Evolutionary conservation across 2,329 filamentous ascomycete genomes (phyloP).

Genomic region (Talaromyces sp.): DNA sequence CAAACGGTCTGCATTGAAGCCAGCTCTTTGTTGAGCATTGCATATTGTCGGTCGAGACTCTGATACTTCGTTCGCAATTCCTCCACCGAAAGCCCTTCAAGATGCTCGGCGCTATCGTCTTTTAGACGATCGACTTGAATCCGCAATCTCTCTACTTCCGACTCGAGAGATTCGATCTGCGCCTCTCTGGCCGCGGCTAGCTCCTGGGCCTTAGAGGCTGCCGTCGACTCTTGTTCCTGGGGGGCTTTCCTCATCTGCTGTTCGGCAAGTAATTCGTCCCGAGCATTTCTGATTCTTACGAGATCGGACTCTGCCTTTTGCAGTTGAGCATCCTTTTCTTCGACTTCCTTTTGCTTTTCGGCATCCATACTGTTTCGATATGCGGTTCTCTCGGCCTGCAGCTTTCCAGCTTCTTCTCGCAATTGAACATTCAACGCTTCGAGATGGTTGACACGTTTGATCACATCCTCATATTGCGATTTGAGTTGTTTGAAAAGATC

Average conservation of each 20-base stretch:
- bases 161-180: slow-evolving; percentile 76
- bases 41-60: slow-evolving; percentile 74
- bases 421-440: slow-evolving; percentile 84
- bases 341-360: slow-evolving; percentile 68
- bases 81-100: slow-evolving; percentile 62
- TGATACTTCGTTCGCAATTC: slow-evolving; percentile 71
- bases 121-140: slow-evolving; percentile 52
- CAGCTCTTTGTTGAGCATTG: slow-evolving; percentile 80
- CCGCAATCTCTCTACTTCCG: slow-evolving; percentile 70
- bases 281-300: slow-evolving; percentile 73
- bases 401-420: slow-evolving; percentile 77
- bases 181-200: slow-evolving; percentile 74
- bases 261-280: slow-evolving; percentile 84
- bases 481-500: slow-evolving; percentile 92
- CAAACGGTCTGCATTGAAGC: slow-evolving; percentile 87
- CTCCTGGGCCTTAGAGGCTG: slow-evolving; percentile 72
- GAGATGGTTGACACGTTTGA: slow-evolving; percentile 85
- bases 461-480: slow-evolving; percentile 84
- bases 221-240: slow-evolving; percentile 70
- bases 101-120: slow-evolving; percentile 34
- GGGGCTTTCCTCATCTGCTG: slow-evolving; percentile 72
- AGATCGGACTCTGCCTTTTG: slow-evolving; percentile 79
- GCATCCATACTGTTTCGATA: slow-evolving; percentile 78
- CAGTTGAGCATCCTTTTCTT: slow-evolving; percentile 78
- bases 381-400: slow-evolving; percentile 77